Evolutionary conservation across 306 rosid species (phyloP), one percentile per base, ranked within the genome.

Genomic region (Pterocarpus santalinus): DNA sequence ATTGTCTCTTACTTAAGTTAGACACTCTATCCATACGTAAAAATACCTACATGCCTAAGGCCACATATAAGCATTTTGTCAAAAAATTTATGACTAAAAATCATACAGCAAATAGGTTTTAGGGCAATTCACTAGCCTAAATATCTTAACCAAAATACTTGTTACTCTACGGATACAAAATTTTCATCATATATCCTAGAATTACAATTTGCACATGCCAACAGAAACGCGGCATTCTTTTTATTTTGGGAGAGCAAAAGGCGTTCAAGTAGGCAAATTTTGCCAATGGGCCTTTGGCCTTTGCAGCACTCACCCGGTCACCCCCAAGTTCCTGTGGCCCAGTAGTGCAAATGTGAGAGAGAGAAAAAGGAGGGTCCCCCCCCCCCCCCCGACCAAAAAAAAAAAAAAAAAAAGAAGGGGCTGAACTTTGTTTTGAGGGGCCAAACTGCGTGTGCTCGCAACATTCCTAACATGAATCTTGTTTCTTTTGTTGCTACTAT

Each of bases 401-500:
- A 7, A 22, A 33, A 9, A 4, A 8, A 7, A n/a, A 5, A 30
- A 36, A 49, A 28, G 5, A 0, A 4, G 4, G 2, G 72, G 36
- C 14, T 38, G 5, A 69, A 74, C 51, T 60, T 72, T 51, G 78
- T 33, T 52, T 41, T 58, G 44, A 64, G 86, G 82, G 56, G 75
- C 83, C 70, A 7, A 47, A 9, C 35, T 65, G 33, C 72, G 58
- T 33, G 80, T 79, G 92, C 76, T 85, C 67, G 72, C 77, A 81
- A 84, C 72, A 86, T 86, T 84, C 85, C 78, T 80, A 79, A 77
- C 79, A 71, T 33, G 82, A 70, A 69, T 35, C 70, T 9, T 7
- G 69, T 55, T 55, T 66, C 62, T 66, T 65, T 82, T 87, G 77
- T 72, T 56, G 41, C 65, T 15, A 47, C 58, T 15, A 47, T 44